These are phyloP conservation scores for Setomelanomma holmii DNA, from an alignment of 2,329 filamentous ascomycete species.

Conservation along the genomic window DNA sequence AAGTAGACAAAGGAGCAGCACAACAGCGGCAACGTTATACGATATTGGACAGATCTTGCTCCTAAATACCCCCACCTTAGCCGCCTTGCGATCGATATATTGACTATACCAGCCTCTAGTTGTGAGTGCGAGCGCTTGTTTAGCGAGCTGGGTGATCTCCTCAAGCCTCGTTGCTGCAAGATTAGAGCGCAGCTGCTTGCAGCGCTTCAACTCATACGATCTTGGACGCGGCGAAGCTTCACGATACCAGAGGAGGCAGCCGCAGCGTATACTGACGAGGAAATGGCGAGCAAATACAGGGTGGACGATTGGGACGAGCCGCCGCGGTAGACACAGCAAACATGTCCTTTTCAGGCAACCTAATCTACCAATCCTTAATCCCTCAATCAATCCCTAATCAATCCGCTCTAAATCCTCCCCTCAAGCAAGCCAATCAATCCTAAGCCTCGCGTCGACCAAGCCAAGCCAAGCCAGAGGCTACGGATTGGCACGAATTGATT, in stretches of 20 bases:
- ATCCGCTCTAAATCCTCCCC: conserved; percentile 1
- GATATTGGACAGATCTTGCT: no score
- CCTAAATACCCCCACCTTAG: no score
- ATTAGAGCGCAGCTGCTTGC: not conserved
- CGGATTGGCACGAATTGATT: not conserved
- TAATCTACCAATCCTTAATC: conserved; percentile 3
- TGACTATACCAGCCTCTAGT: no score
- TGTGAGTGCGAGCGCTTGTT: no score
- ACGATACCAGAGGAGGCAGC: conserved; percentile 4
- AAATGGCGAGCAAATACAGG: not conserved
- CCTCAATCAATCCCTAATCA: conserved; percentile 1
- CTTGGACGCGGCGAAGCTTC: conserved; percentile 2
- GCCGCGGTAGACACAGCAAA: not conserved
- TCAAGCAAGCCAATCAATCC: conserved; percentile 3
- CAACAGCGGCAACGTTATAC: no score
- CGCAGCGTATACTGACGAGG: not conserved
- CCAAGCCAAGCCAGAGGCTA: conserved; percentile 1
- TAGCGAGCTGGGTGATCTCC: no score
- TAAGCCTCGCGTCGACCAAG: not conserved
- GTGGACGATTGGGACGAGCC: conserved; percentile 4
- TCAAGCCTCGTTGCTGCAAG: not conserved
- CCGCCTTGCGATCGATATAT: no score
- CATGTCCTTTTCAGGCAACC: conserved; percentile 1
- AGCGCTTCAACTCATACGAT: conserved; percentile 2
- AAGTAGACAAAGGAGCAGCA: no score